Evolutionary conservation across 73 alveolate genomes (phyloP).

Genomic region (Stentor coeruleus): DNA sequence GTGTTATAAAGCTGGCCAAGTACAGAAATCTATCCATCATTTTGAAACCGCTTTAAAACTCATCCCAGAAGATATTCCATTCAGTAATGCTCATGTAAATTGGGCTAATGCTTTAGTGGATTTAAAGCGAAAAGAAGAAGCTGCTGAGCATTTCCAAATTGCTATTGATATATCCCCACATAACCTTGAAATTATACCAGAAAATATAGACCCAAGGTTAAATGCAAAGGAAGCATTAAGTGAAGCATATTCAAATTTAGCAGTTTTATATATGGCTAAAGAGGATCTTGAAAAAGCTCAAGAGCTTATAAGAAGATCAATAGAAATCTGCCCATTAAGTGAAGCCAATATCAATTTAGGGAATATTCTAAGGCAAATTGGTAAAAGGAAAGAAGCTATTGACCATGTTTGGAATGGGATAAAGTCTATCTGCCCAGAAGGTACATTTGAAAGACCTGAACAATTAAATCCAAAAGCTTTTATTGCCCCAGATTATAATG

Average conservation of each 20-base stretch:
- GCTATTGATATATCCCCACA: conserved; percentile 37
- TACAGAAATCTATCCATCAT: conserved; percentile 32
- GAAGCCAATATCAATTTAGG: conserved; percentile 62
- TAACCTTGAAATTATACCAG: background rate
- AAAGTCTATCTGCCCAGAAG: conserved; percentile 11
- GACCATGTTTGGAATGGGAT: conserved; percentile 45
- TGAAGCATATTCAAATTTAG: conserved; percentile 56
- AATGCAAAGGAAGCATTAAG: conserved; percentile 51
- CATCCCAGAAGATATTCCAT: conserved; percentile 12
- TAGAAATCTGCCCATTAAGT: conserved; percentile 41
- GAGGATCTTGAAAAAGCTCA: conserved; percentile 43
- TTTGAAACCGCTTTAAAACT: conserved; percentile 34
- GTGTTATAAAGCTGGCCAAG: conserved; percentile 41
- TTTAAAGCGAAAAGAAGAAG: conserved; percentile 36
- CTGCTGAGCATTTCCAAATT: conserved; percentile 34
- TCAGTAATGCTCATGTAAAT: conserved; percentile 44
- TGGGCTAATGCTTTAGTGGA: conserved; percentile 48
- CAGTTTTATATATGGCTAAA: conserved; percentile 43
- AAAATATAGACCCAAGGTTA: conserved; percentile 30
- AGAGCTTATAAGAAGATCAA: conserved; percentile 44
- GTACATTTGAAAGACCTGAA: conserved; percentile 27
- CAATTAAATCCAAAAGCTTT: conserved; percentile 23
- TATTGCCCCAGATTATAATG: background rate
- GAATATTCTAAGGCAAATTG: conserved; percentile 55
- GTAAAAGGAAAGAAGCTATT: conserved; percentile 58